Conservation (phyloP, 2,329 filamentous ascomycete species). For the Didymella glomerata region DNA sequence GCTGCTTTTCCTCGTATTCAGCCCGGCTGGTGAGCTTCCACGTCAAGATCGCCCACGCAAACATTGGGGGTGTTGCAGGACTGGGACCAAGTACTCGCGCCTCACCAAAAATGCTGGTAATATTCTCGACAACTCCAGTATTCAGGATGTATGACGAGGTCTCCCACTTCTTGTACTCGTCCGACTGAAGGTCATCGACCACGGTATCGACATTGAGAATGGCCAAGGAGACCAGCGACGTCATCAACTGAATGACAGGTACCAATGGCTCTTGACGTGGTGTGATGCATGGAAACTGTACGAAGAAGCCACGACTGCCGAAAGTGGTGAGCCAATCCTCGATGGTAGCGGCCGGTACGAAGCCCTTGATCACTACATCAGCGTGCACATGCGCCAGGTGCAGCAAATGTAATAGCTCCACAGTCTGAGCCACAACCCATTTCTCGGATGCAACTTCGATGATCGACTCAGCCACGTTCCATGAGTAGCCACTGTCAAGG, state of each 20-base stretch:
- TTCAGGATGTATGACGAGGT: constrained; percentile 72
- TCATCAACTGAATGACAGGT: constrained; percentile 72
- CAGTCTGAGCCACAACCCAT: constrained; percentile 70
- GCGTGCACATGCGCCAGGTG: constrained; percentile 76
- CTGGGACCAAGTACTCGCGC: constrained; percentile 63
- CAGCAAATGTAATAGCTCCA: constrained; percentile 77
- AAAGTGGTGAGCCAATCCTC: constrained; percentile 47
- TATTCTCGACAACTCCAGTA: constrained; percentile 71
- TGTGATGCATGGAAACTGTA: constrained; percentile 64
- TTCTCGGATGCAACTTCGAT: constrained; percentile 66
- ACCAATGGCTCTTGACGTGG: constrained; percentile 57
- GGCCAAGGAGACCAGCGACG: constrained; percentile 73
- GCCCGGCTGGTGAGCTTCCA: constrained; percentile 39
- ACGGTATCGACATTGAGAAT: constrained; percentile 74
- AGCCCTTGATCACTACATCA: constrained; percentile 58
- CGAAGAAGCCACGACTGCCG: constrained; percentile 65
- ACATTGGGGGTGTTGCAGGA: constrained; percentile 75
- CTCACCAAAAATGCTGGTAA: constrained; percentile 75
- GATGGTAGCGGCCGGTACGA: constrained; percentile 42
- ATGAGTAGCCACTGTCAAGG: constrained; percentile 55
- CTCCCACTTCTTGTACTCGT: constrained; percentile 39
- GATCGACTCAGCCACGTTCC: constrained; percentile 58
- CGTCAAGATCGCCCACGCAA: constrained; percentile 79
- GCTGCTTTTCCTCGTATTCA: constrained; percentile 38
- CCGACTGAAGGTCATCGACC: constrained; percentile 57